Conservation (phyloP, 176 grass and related monocot genomes). For the maize (Zea mays) region DNA sequence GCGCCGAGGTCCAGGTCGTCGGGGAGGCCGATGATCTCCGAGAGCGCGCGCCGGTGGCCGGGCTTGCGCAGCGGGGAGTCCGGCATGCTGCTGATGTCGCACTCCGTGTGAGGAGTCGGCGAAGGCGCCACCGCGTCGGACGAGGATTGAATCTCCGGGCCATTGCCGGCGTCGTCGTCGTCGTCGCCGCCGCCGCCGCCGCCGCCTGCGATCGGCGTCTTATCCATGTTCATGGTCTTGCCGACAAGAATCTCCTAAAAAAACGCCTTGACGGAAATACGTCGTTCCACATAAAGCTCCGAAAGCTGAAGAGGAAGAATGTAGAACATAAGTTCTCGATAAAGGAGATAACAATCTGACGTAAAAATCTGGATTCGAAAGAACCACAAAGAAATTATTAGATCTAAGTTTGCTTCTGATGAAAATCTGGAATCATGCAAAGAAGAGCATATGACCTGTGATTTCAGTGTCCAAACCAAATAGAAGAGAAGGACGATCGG, state of each 20-base stretch:
- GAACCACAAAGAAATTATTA: not conserved
- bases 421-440: not conserved
- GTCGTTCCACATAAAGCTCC: not conserved
- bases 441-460: not conserved
- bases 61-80: slow-evolving; percentile 43
- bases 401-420: not conserved
- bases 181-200: not conserved
- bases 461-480: slow-evolving; percentile 20
- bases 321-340: not conserved
- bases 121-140: not conserved
- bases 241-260: slow-evolving; percentile 7
- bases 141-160: slow-evolving; percentile 1
- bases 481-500: not conserved
- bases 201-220: not conserved
- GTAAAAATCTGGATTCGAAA: not conserved
- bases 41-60: slow-evolving; percentile 68
- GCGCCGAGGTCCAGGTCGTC: slow-evolving; percentile 55
- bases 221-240: slow-evolving; percentile 21
- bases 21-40: slow-evolving; percentile 70
- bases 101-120: slow-evolving; percentile 9
- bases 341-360: not conserved
- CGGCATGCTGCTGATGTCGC: slow-evolving; percentile 53
- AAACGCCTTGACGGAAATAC: not conserved
- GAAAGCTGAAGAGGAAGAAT: slow-evolving; percentile 4
- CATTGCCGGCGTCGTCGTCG: not conserved